Evolutionary conservation across 2,329 filamentous ascomycete genomes (phyloP).

Genomic region (Cladophialophora bantiana): DNA sequence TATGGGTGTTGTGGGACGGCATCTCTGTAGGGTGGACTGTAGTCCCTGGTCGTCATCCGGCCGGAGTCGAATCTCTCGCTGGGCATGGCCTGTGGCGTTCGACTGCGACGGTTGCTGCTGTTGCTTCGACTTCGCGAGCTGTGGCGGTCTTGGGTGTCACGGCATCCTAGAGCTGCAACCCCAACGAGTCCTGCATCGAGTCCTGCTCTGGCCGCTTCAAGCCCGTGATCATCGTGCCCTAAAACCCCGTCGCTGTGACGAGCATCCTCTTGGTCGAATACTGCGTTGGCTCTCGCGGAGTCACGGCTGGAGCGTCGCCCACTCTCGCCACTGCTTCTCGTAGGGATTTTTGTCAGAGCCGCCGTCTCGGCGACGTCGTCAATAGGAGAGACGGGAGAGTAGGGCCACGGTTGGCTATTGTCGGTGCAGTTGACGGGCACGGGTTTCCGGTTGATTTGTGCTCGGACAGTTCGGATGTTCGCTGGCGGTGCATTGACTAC

Average conservation of each 20-base stretch:
- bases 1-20: conserved; percentile 5
- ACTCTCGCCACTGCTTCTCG: conserved; percentile 22
- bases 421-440: conserved; percentile 29
- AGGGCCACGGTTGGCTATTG: conserved; percentile 36
- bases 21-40: conserved; percentile 20
- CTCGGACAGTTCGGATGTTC: not conserved
- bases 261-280: conserved; percentile 29
- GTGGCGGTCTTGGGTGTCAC: conserved; percentile 18
- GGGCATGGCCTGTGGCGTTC: not conserved
- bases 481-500: conserved; percentile 4
- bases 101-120: conserved; percentile 14
- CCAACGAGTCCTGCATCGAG: conserved; percentile 24
- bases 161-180: conserved; percentile 23
- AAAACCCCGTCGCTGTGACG: not conserved
- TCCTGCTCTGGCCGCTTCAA: conserved; percentile 18
- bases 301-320: conserved; percentile 25
- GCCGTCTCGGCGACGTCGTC: conserved; percentile 21
- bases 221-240: conserved; percentile 11
- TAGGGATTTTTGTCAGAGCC: not conserved
- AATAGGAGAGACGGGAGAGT: conserved; percentile 30
- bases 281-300: conserved; percentile 31
- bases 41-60: conserved; percentile 10
- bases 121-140: conserved; percentile 28
- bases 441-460: conserved; percentile 31
- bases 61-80: conserved; percentile 11